phyloP scores from a whole-genome alignment of 768 basidiomycete genomes.

The Russula foetens region DNA sequence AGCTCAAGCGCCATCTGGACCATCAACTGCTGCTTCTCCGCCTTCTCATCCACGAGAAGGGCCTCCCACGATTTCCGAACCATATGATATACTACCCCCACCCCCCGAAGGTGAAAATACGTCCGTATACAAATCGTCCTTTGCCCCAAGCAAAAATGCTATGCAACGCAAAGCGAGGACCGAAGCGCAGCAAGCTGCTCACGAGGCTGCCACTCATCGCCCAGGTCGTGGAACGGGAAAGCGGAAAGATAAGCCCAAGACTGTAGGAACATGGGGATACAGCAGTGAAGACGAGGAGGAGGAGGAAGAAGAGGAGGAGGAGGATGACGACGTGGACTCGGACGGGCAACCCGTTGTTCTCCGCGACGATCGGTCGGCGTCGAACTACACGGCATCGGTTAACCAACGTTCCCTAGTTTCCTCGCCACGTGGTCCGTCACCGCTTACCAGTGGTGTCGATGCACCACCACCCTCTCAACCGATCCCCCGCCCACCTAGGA shows the following conservation, averaged over 20 bases:
- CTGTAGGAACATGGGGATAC: slow-evolving; percentile 44
- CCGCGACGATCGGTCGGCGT: slow-evolving; percentile 17
- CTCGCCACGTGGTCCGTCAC: slow-evolving; percentile 16
- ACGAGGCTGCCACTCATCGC: slow-evolving; percentile 65
- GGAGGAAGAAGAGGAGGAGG: slow-evolving; percentile 59
- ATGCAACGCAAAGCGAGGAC: slow-evolving; percentile 77
- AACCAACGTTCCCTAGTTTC: slow-evolving; percentile 11
- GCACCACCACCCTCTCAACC: background rate
- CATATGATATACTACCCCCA: slow-evolving; percentile 24
- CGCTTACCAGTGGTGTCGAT: slow-evolving; percentile 5
- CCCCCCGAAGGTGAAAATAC: slow-evolving; percentile 20
- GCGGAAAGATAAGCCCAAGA: slow-evolving; percentile 36
- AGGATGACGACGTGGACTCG: slow-evolving; percentile 57
- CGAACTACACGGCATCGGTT: slow-evolving; percentile 14
- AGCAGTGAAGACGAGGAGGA: slow-evolving; percentile 83
- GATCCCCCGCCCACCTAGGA: slow-evolving; percentile 18
- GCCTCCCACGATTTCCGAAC: slow-evolving; percentile 25
- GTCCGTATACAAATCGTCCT: slow-evolving; percentile 69
- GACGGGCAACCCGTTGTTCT: slow-evolving; percentile 36
- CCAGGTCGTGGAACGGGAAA: slow-evolving; percentile 53
- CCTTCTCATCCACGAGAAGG: slow-evolving; percentile 25
- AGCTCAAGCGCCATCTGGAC: slow-evolving; percentile 20
- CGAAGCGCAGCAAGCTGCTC: slow-evolving; percentile 77
- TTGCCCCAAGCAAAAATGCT: slow-evolving; percentile 78
- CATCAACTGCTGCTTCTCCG: slow-evolving; percentile 25